Conservation (phyloP, 2,329 filamentous ascomycete genomes). For the Emericellopsis cladophorae region DNA sequence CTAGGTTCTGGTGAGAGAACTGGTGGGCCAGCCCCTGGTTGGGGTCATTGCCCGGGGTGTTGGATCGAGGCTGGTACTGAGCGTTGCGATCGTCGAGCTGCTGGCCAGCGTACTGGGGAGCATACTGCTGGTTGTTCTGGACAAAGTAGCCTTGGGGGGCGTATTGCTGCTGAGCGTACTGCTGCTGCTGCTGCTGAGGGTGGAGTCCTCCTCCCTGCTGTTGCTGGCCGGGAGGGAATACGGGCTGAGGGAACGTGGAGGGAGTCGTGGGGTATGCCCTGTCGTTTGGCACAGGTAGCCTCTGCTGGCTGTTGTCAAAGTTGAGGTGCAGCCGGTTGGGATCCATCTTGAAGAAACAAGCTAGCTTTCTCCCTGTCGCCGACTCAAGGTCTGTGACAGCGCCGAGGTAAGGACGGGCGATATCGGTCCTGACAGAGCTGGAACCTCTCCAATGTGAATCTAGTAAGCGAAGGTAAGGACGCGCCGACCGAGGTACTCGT, state of each 20-base stretch:
- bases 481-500: too few species aligned
- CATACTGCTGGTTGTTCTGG: slow-evolving; percentile 38
- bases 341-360: slow-evolving; percentile 28
- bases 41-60: slow-evolving; percentile 60
- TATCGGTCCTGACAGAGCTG: too few species aligned
- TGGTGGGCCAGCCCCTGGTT: slow-evolving; percentile 90
- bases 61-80: slow-evolving; percentile 37
- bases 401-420: too few species aligned
- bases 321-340: slow-evolving; percentile 51
- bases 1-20: slow-evolving; percentile 91
- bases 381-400: too few species aligned
- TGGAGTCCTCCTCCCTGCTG: slow-evolving; percentile 8
- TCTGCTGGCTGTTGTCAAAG: slow-evolving; percentile 54
- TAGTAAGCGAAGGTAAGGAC: too few species aligned
- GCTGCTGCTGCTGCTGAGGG: slow-evolving; percentile 18
- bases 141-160: slow-evolving; percentile 44
- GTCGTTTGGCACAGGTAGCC: slow-evolving; percentile 41
- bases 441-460: too few species aligned
- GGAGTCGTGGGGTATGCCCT: slow-evolving; percentile 77
- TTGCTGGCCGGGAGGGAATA: slow-evolving; percentile 33
- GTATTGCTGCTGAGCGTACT: slow-evolving; percentile 27
- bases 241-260: slow-evolving; percentile 90
- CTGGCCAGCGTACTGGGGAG: slow-evolving; percentile 25
- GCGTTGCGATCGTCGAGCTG: slow-evolving; percentile 4
- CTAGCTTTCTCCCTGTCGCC: too few species aligned